A percentile compares a stretch with the other conserved stretches of the same genome.
These are phyloP conservation scores for Pisolithus microcarpus DNA, from an alignment of 768 basidiomycete species.

Conservation along the genomic window DNA sequence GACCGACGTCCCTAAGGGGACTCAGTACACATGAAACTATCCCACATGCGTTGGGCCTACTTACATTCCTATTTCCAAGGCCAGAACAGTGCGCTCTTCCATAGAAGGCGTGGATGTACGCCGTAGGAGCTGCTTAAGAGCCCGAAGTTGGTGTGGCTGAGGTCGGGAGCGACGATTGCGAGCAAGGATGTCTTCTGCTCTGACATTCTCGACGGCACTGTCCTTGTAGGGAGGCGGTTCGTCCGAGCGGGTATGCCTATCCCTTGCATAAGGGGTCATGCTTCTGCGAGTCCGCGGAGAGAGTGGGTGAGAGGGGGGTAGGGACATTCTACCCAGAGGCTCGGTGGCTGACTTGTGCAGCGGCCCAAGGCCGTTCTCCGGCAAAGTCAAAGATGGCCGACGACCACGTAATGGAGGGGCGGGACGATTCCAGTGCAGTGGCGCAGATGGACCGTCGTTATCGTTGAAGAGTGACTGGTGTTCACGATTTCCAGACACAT, in stretches of 20 bases:
- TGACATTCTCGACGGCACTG: conserved; percentile 12
- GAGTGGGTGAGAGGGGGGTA: conserved; percentile 24
- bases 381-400: conserved; percentile 23
- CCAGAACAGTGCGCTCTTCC: conserved; percentile 69
- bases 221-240: conserved; percentile 19
- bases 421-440: conserved; percentile 10
- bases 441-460: conserved; percentile 2
- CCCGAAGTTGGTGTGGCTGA: conserved; percentile 71
- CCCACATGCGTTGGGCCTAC: conserved; percentile 16
- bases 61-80: conserved; percentile 72
- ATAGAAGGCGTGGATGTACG: conserved; percentile 71
- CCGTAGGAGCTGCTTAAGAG: conserved; percentile 60
- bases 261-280: conserved; percentile 20
- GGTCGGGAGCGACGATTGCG: conserved; percentile 71
- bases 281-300: conserved; percentile 26
- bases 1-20: conserved; percentile 60
- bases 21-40: conserved; percentile 5
- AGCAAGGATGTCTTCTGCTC: conserved; percentile 29
- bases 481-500: neutral
- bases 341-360: conserved; percentile 9
- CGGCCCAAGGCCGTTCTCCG: conserved; percentile 14
- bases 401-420: conserved; percentile 23
- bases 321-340: conserved; percentile 25
- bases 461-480: conserved; percentile 1
- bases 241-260: conserved; percentile 18